Evolutionary conservation across 2,329 filamentous ascomycete species (phyloP).

Genomic region (Chaetomiaceae sp.): DNA sequence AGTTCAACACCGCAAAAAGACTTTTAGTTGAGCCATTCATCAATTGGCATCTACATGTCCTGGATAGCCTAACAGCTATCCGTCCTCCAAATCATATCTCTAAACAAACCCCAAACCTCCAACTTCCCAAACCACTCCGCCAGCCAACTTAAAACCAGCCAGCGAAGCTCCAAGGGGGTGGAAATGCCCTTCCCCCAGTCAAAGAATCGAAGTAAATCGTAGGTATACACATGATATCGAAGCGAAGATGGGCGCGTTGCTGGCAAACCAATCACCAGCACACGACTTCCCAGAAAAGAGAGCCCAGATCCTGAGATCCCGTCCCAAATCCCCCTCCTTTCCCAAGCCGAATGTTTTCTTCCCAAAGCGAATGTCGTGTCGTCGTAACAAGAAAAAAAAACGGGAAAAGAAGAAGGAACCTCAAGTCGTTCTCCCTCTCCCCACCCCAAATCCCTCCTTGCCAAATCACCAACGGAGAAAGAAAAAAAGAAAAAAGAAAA

Average conservation of each 20-base stretch:
- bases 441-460: neutral
- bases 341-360: neutral
- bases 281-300: too few relatives aligned
- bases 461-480: too few relatives aligned
- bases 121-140: constrained; percentile 8
- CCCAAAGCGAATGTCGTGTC: constrained; percentile 7
- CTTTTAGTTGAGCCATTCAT: neutral
- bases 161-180: neutral
- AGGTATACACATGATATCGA: constrained; percentile 10
- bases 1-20: too few relatives aligned
- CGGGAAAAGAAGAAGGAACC: too few relatives aligned
- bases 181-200: neutral
- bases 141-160: constrained; percentile 2
- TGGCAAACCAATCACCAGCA: neutral
- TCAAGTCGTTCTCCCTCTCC: neutral
- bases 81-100: constrained; percentile 1
- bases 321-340: too few relatives aligned
- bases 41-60: constrained; percentile 2
- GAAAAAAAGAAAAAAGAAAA: too few relatives aligned
- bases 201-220: constrained; percentile 15
- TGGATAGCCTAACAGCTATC: neutral
- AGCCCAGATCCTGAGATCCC: constrained; percentile 1
- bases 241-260: constrained; percentile 14
- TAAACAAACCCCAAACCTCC: neutral
- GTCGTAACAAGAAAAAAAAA: constrained; percentile 4